phyloP scores from a whole-genome alignment of 2,329 filamentous ascomycete genomes.

The Alternaria triticina region DNA sequence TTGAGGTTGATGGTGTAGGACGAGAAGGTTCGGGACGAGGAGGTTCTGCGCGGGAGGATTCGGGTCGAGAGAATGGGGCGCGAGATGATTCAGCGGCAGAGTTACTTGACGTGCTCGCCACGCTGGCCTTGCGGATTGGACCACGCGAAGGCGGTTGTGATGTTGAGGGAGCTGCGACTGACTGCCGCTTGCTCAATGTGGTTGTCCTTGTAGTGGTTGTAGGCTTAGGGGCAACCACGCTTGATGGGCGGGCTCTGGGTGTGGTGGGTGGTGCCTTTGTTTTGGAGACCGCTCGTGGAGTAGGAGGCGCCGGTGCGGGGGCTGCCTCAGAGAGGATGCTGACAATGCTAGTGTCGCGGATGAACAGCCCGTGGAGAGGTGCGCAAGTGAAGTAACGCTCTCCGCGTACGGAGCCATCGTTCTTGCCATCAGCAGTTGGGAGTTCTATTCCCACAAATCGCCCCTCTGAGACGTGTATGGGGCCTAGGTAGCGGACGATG shows the following conservation, averaged over 20 bases:
- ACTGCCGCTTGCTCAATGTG: slow-evolving; percentile 28
- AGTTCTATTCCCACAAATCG: slow-evolving; percentile 92
- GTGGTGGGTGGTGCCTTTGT: slow-evolving; percentile 19
- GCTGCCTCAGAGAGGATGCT: slow-evolving; percentile 55
- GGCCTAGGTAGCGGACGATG: slow-evolving; percentile 79
- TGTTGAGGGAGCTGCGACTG: slow-evolving; percentile 23
- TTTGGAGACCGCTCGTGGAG: slow-evolving; percentile 12
- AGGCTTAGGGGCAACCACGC: slow-evolving; percentile 24
- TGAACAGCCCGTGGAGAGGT: slow-evolving; percentile 79
- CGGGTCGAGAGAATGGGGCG: not conserved
- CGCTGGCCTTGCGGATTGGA: slow-evolving; percentile 27
- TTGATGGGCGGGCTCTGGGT: slow-evolving; percentile 31
- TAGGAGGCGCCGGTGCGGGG: slow-evolving; percentile 41
- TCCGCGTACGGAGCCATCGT: slow-evolving; percentile 89
- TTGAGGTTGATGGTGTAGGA: slow-evolving; percentile 11
- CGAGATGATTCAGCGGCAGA: slow-evolving; percentile 9
- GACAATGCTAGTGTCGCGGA: slow-evolving; percentile 73
- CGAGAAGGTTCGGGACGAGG: slow-evolving; percentile 1
- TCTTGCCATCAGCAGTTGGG: slow-evolving; percentile 82
- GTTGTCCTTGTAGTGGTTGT: slow-evolving; percentile 15
- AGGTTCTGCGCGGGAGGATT: not conserved
- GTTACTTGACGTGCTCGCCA: slow-evolving; percentile 20
- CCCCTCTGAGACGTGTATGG: slow-evolving; percentile 80
- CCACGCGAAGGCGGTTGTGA: slow-evolving; percentile 13
- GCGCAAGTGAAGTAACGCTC: slow-evolving; percentile 86